Percentiles rank a stretch among this genome's conserved stretches.
Conservation (phyloP, 176 grass and related monocot genomes). For the Oryza meyeriana region DNA sequence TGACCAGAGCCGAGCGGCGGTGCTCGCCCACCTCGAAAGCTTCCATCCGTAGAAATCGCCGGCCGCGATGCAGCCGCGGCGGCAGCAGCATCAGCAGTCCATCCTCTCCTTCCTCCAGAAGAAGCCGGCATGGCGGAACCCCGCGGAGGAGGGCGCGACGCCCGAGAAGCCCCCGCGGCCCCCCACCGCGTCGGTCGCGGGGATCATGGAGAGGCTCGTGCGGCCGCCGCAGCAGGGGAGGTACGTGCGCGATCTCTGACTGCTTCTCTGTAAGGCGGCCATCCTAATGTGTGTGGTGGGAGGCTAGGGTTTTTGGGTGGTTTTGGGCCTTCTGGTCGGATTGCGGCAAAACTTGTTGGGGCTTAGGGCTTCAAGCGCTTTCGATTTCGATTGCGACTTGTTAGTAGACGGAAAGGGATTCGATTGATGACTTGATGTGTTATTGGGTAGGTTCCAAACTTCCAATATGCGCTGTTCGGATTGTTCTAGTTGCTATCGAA, state of each 20-base stretch:
- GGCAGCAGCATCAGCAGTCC: slow-evolving; percentile 66
- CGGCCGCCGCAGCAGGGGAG: slow-evolving; percentile 29
- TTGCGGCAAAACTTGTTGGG: background rate
- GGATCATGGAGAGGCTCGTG: slow-evolving; percentile 66
- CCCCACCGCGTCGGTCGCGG: slow-evolving; percentile 36
- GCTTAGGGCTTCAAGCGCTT: background rate
- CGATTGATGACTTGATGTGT: background rate
- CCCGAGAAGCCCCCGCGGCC: slow-evolving; percentile 56
- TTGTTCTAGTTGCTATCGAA: background rate
- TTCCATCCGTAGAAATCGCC: background rate
- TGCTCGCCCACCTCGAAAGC: background rate
- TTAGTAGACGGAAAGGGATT: background rate
- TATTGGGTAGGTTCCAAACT: background rate
- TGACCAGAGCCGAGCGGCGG: background rate
- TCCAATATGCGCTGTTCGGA: background rate
- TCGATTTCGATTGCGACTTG: background rate
- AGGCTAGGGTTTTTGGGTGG: slow-evolving; percentile 37
- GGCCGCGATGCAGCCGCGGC: slow-evolving; percentile 36
- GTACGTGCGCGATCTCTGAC: background rate
- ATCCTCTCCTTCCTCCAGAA: slow-evolving; percentile 79
- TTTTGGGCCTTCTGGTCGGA: background rate
- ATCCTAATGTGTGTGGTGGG: background rate
- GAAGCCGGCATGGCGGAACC: slow-evolving; percentile 22
- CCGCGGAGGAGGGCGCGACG: slow-evolving; percentile 44
- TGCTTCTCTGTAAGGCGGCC: background rate